phyloP scores from a whole-genome alignment of 1,284 basidiomycete species.

The Apiotrichum montevideense region DNA sequence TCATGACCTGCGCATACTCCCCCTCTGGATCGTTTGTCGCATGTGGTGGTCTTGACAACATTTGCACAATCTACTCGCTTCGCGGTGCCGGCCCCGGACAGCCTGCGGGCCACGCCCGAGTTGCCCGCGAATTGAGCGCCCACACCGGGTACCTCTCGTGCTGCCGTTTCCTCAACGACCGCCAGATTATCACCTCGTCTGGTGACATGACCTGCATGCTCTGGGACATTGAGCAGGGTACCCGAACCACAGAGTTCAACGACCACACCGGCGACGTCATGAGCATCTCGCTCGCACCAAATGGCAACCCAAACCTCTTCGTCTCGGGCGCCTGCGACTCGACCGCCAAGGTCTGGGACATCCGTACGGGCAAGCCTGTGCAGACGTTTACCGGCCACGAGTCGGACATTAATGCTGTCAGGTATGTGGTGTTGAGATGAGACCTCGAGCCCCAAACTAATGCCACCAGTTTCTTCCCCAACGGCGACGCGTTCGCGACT shows the following conservation, averaged over 20 bases:
- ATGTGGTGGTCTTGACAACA: conserved; percentile 97
- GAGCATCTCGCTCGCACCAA: conserved; percentile 92
- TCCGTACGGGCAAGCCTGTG: conserved; percentile 89
- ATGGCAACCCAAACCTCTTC: conserved; percentile 89
- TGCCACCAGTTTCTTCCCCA: conserved; percentile 83
- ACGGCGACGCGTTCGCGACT: conserved; percentile 96
- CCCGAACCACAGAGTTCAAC: conserved; percentile 90
- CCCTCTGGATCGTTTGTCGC: conserved; percentile 96
- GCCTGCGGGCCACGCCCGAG: conserved; percentile 48
- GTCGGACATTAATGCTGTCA: conserved; percentile 97
- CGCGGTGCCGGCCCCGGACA: conserved; percentile 49
- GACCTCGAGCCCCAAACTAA: no score
- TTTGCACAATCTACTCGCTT: conserved; percentile 91
- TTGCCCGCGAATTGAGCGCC: conserved; percentile 78
- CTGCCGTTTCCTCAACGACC: conserved; percentile 96
- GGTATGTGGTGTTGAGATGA: conserved; percentile 56
- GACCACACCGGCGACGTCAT: conserved; percentile 99
- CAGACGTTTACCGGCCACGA: conserved; percentile 99
- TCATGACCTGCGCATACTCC: conserved; percentile 99
- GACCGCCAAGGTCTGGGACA: conserved; percentile 97
- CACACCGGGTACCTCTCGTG: conserved; percentile 97
- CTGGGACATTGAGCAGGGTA: conserved; percentile 97
- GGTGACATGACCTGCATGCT: conserved; percentile 99
- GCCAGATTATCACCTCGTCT: conserved; percentile 93
- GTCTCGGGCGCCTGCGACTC: conserved; percentile 98